Conservation (phyloP, 179 eudicot genomes). For the Spergularia azorica region DNA sequence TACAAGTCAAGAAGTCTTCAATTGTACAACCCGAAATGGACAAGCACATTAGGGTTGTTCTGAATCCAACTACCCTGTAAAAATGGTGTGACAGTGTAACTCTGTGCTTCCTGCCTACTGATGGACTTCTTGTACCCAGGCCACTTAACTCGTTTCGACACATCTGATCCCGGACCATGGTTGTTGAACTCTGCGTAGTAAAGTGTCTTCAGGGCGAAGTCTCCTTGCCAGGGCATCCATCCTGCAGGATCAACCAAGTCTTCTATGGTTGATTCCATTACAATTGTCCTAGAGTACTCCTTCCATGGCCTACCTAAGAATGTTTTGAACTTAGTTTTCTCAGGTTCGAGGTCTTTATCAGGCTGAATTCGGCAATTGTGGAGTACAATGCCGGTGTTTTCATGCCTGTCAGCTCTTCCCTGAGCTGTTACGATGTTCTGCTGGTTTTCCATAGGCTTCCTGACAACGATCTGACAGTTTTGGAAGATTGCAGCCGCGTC, state of each 20-base stretch:
- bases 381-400: constrained; percentile 65
- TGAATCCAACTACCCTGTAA: constrained; percentile 37
- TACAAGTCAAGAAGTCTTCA: not conserved
- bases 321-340: constrained; percentile 36
- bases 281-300: constrained; percentile 62
- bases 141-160: constrained; percentile 35
- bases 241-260: constrained; percentile 61
- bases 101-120: constrained; percentile 28
- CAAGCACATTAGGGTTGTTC: constrained; percentile 17
- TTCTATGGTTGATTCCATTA: constrained; percentile 60
- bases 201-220: constrained; percentile 56
- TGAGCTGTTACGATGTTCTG: constrained; percentile 75
- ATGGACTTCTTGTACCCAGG: constrained; percentile 32
- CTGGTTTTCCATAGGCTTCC: constrained; percentile 53
- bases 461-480: constrained; percentile 49
- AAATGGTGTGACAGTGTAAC: constrained; percentile 34
- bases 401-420: constrained; percentile 52
- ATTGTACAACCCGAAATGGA: constrained; percentile 32
- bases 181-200: constrained; percentile 68
- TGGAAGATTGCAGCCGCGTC: constrained; percentile 71
- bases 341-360: constrained; percentile 40
- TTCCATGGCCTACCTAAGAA: constrained; percentile 85
- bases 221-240: constrained; percentile 61
- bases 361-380: constrained; percentile 60
- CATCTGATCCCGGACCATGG: constrained; percentile 47